phyloP scores from a whole-genome alignment of 2,329 filamentous ascomycete genomes.

The Ilyonectria mors-panacis region DNA sequence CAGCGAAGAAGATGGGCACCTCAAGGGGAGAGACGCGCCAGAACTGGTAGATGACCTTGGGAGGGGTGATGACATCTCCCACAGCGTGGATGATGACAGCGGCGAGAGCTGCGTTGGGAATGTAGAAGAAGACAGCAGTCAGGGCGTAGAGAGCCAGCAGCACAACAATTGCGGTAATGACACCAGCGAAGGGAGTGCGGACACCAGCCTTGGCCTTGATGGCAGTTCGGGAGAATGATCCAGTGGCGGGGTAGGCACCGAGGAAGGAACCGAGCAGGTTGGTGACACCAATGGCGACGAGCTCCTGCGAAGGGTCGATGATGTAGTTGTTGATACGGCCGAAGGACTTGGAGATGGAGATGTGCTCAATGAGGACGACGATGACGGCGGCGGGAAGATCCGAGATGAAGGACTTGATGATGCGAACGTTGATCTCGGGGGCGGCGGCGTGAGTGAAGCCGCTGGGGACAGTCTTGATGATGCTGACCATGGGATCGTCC shows the following conservation, averaged over 20 bases:
- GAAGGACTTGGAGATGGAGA: conserved; percentile 87
- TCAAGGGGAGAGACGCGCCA: conserved; percentile 89
- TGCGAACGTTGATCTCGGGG: conserved; percentile 71
- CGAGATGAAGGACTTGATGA: conserved; percentile 74
- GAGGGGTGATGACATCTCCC: conserved; percentile 86
- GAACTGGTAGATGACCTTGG: conserved; percentile 88
- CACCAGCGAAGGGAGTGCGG: conserved; percentile 86
- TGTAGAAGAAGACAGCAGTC: conserved; percentile 89
- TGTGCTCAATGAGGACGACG: conserved; percentile 85
- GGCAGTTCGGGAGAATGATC: conserved; percentile 90
- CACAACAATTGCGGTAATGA: conserved; percentile 87
- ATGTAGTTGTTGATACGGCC: conserved; percentile 86
- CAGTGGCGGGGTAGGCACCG: conserved; percentile 87
- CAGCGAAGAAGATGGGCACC: conserved; percentile 86
- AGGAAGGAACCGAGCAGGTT: conserved; percentile 85
- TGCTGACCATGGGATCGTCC: conserved; percentile 71
- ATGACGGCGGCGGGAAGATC: conserved; percentile 83
- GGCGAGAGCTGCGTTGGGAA: conserved; percentile 81
- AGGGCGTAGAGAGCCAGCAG: conserved; percentile 88
- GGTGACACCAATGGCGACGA: conserved; percentile 82
- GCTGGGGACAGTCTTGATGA: conserved; percentile 79
- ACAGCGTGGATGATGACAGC: conserved; percentile 94
- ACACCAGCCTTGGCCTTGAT: conserved; percentile 97
- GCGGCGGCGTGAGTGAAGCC: conserved; percentile 81
- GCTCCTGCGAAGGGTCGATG: conserved; percentile 84